Conservation (phyloP, 768 basidiomycete species). For the Rhodotorula taiwanensis region DNA sequence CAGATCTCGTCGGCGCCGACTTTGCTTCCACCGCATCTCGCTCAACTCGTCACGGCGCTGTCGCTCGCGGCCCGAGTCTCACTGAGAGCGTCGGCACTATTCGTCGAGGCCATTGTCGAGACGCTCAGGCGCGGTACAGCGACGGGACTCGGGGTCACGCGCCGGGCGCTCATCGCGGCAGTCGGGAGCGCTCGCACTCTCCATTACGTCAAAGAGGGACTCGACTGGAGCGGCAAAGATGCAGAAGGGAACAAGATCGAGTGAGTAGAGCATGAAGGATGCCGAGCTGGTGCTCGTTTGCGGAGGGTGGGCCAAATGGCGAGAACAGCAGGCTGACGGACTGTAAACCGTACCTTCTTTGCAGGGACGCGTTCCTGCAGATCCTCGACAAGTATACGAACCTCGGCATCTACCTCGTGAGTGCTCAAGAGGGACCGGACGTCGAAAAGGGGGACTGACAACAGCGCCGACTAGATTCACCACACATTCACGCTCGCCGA, state of each 20-base stretch:
- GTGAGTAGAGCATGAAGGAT: slow-evolving; percentile 17
- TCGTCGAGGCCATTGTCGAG: slow-evolving; percentile 46
- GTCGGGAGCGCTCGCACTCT: slow-evolving; percentile 44
- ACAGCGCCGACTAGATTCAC: too few relatives aligned
- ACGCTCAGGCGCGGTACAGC: slow-evolving; percentile 39
- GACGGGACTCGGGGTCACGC: slow-evolving; percentile 42
- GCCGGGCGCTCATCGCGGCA: slow-evolving; percentile 44
- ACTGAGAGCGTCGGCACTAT: slow-evolving; percentile 41
- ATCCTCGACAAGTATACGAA: slow-evolving; percentile 47
- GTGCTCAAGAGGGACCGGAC: too few relatives aligned
- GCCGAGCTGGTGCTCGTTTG: too few relatives aligned
- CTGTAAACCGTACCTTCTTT: too few relatives aligned
- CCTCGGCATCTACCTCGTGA: slow-evolving; percentile 45
- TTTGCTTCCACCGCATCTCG: slow-evolving; percentile 43
- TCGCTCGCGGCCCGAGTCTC: slow-evolving; percentile 42
- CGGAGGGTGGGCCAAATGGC: too few relatives aligned
- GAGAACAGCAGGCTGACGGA: too few relatives aligned
- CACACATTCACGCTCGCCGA: slow-evolving; percentile 47
- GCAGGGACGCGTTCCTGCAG: slow-evolving; percentile 42
- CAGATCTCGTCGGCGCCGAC: slow-evolving; percentile 35
- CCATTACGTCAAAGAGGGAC: slow-evolving; percentile 37
- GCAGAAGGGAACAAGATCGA: slow-evolving; percentile 26
- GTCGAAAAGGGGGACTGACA: too few relatives aligned
- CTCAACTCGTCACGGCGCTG: slow-evolving; percentile 44
- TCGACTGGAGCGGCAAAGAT: slow-evolving; percentile 40